Conservation (phyloP, 1,139 yeast species). For the Hansenula anomala region DNA sequence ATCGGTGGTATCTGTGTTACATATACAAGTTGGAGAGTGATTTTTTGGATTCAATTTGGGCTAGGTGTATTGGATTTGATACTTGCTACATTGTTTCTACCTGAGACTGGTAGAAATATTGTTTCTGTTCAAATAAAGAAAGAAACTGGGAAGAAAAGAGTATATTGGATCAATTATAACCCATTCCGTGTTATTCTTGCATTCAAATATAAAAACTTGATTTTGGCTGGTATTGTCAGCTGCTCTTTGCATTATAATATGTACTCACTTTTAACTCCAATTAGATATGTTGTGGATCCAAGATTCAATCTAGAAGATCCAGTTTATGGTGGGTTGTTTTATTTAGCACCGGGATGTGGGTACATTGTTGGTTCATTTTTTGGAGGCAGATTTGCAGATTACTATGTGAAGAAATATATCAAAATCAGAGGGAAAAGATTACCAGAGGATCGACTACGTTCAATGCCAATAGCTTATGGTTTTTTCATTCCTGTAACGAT, state of each 20-base stretch:
- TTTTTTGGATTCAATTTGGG: slow-evolving; percentile 43
- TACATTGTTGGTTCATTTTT: slow-evolving; percentile 41
- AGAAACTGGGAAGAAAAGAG: slow-evolving; percentile 26
- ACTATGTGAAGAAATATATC: slow-evolving; percentile 38
- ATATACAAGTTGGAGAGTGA: slow-evolving; percentile 47
- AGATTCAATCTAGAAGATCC: slow-evolving; percentile 43
- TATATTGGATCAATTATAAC: slow-evolving; percentile 37
- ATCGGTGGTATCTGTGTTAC: slow-evolving; percentile 43
- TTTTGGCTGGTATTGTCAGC: slow-evolving; percentile 39
- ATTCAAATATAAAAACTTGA: slow-evolving; percentile 36
- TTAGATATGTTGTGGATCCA: slow-evolving; percentile 49
- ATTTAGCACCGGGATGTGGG: slow-evolving; percentile 50
- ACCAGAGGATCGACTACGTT: slow-evolving; percentile 47
- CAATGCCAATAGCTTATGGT: slow-evolving; percentile 34
- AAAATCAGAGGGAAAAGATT: slow-evolving; percentile 36
- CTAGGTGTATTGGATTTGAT: slow-evolving; percentile 29
- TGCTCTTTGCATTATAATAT: slow-evolving; percentile 39
- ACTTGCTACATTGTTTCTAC: slow-evolving; percentile 30
- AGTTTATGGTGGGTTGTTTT: slow-evolving; percentile 43
- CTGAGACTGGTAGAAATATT: slow-evolving; percentile 37
- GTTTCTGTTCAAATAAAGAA: slow-evolving; percentile 18
- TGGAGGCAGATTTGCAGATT: slow-evolving; percentile 49
- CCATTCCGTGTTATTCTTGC: slow-evolving; percentile 39
- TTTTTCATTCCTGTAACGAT: slow-evolving; percentile 36
- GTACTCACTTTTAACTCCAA: slow-evolving; percentile 50